These are phyloP conservation scores for Gnaphalium uliginosum DNA, from an alignment of 129 eudicot genomes.

Conservation along the genomic window DNA sequence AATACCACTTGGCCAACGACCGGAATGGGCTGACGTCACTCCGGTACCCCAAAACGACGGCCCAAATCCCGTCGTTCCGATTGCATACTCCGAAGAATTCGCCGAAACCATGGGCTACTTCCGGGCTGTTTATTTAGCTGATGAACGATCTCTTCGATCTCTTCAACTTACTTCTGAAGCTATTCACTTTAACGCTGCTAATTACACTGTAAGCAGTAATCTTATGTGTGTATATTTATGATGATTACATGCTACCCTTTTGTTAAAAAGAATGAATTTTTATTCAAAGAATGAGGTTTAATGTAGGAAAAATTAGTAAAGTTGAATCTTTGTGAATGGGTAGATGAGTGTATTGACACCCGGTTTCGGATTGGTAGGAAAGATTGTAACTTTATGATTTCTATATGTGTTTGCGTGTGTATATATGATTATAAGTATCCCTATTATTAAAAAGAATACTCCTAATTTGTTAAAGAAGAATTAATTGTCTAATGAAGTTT, in stretches of 20 bases:
- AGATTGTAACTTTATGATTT: neutral
- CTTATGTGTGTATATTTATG: neutral
- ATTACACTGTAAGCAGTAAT: conserved; percentile 73
- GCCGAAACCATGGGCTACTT: conserved; percentile 81
- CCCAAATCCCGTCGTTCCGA: conserved; percentile 93
- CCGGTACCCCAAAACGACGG: conserved; percentile 90
- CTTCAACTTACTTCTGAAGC: conserved; percentile 71
- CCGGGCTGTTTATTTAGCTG: conserved; percentile 80
- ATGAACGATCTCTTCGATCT: conserved; percentile 77
- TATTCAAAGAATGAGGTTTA: no score
- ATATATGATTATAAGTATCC: no score
- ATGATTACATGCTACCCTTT: neutral
- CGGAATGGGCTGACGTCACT: conserved; percentile 86
- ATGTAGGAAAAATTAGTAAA: neutral
- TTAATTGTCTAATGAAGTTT: neutral
- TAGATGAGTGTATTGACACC: neutral
- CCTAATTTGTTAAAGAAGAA: no score
- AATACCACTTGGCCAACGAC: conserved; percentile 50
- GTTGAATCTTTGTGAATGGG: neutral
- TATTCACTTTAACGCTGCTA: conserved; percentile 70
- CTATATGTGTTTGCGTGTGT: no score
- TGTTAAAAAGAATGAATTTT: no score
- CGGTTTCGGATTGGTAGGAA: neutral
- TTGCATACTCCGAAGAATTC: conserved; percentile 68
- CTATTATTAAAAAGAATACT: no score